Conservation (phyloP, 2,329 filamentous ascomycete species). For the Curvularia hawaiiensis region DNA sequence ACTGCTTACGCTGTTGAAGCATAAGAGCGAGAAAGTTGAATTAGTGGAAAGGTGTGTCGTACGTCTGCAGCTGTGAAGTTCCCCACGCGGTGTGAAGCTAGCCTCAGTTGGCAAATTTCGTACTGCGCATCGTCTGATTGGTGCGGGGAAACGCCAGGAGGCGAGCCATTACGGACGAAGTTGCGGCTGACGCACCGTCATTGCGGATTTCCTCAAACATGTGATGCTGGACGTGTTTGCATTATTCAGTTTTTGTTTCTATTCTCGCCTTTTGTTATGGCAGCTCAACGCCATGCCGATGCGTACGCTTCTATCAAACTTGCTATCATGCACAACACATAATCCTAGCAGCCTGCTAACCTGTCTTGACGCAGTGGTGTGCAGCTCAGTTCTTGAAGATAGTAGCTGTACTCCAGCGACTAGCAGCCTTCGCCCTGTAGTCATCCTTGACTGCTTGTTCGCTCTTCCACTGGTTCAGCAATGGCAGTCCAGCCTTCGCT, state of each 20-base stretch:
- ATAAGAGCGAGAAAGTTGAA: slow-evolving; percentile 3
- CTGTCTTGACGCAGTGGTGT: not conserved
- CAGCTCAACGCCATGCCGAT: slow-evolving; percentile 8
- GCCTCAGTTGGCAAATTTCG: slow-evolving; percentile 18
- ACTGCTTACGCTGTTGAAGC: slow-evolving; percentile 16
- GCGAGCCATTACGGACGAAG: slow-evolving; percentile 2
- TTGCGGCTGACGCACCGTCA: slow-evolving; percentile 3
- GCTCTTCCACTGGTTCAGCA: slow-evolving; percentile 59
- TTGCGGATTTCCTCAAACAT: not conserved
- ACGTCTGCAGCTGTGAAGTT: slow-evolving; percentile 19
- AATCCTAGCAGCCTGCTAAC: slow-evolving; percentile 1
- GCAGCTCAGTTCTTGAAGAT: slow-evolving; percentile 36
- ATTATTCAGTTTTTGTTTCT: slow-evolving; percentile 5
- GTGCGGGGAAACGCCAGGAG: slow-evolving; percentile 1
- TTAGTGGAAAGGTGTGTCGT: slow-evolving; percentile 10
- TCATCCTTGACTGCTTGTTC: slow-evolving; percentile 54
- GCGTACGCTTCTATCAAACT: slow-evolving; percentile 9
- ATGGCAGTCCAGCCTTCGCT: slow-evolving; percentile 59
- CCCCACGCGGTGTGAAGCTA: slow-evolving; percentile 15
- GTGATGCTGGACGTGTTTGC: not conserved
- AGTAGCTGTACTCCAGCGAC: slow-evolving; percentile 48
- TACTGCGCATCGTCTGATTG: slow-evolving; percentile 25
- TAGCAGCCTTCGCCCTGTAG: slow-evolving; percentile 51
- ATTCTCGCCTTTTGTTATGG: slow-evolving; percentile 14
- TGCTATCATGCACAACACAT: slow-evolving; percentile 8